Evolutionary conservation across 345 rosid species (phyloP).

Genomic region (Eucalyptus viminalis): DNA sequence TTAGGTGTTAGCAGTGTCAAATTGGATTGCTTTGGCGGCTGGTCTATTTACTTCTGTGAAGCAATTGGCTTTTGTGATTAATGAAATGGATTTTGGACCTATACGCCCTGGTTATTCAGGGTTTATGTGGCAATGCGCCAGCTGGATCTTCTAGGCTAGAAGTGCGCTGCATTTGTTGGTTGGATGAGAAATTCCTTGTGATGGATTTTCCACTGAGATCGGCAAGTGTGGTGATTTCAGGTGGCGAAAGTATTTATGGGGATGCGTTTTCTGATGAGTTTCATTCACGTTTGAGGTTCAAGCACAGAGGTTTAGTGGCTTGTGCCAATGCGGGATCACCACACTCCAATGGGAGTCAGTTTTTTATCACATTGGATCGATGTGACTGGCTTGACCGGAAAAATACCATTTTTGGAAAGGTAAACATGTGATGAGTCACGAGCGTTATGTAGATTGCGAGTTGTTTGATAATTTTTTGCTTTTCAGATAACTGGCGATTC

Average conservation of each 20-base stretch:
- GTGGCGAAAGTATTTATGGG: conserved; percentile 88
- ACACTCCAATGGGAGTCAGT: conserved; percentile 88
- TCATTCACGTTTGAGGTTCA: conserved; percentile 81
- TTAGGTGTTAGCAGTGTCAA: neutral
- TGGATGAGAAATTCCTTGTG: neutral
- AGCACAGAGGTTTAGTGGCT: conserved; percentile 85
- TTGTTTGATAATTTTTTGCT: neutral
- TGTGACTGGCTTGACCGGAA: conserved; percentile 85
- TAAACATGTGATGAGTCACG: neutral
- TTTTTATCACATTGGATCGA: conserved; percentile 84
- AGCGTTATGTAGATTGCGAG: neutral
- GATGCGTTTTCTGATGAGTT: conserved; percentile 62
- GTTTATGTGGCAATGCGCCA: neutral
- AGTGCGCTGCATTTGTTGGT: neutral
- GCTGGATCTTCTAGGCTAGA: neutral
- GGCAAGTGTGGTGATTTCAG: conserved; percentile 5
- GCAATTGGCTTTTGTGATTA: neutral
- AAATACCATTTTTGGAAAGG: conserved; percentile 92
- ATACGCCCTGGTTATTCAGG: neutral
- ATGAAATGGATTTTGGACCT: neutral
- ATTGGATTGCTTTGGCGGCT: neutral
- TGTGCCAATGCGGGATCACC: conserved; percentile 86
- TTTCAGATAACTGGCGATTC: conserved; percentile 85
- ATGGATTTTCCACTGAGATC: neutral
- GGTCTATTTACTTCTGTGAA: neutral